Evolutionary conservation across 2,329 filamentous ascomycete species (phyloP).

Genomic region (Aspergillus floridensis): DNA sequence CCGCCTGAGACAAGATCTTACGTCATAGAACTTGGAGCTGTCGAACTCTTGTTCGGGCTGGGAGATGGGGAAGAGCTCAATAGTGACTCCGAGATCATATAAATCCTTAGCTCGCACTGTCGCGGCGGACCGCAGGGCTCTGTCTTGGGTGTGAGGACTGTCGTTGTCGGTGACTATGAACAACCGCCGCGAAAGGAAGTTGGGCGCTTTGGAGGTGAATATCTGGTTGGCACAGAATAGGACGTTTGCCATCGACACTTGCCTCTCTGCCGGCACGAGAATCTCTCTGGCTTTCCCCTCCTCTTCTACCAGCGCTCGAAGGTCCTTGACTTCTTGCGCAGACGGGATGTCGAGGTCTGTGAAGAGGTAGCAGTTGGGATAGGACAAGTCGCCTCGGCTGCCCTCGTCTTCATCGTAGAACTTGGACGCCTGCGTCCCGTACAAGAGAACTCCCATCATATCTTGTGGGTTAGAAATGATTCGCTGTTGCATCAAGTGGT

Average conservation of each 20-base stretch:
- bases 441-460: constrained; percentile 93
- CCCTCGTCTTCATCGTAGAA: constrained; percentile 67
- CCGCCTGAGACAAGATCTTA: constrained; percentile 39
- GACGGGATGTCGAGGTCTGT: constrained; percentile 84
- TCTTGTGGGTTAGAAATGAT: constrained; percentile 96
- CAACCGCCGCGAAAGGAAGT: constrained; percentile 87
- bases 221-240: constrained; percentile 95
- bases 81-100: constrained; percentile 86
- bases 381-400: constrained; percentile 59
- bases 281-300: constrained; percentile 69
- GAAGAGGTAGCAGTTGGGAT: constrained; percentile 90
- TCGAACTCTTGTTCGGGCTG: constrained; percentile 71
- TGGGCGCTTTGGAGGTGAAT: constrained; percentile 90
- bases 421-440: constrained; percentile 81
- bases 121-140: constrained; percentile 69
- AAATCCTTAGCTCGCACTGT: constrained; percentile 88
- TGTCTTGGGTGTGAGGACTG: constrained; percentile 72
- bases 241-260: constrained; percentile 79
- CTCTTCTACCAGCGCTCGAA: constrained; percentile 75
- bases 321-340: constrained; percentile 77
- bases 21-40: constrained; percentile 84
- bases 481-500: constrained; percentile 93
- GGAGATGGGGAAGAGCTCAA: constrained; percentile 90
- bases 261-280: constrained; percentile 66
- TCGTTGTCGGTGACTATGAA: constrained; percentile 97